Base-by-base conservation (phyloP, 768 basidiomycete genomes). In the Leccinum subgranulosum region DNA sequence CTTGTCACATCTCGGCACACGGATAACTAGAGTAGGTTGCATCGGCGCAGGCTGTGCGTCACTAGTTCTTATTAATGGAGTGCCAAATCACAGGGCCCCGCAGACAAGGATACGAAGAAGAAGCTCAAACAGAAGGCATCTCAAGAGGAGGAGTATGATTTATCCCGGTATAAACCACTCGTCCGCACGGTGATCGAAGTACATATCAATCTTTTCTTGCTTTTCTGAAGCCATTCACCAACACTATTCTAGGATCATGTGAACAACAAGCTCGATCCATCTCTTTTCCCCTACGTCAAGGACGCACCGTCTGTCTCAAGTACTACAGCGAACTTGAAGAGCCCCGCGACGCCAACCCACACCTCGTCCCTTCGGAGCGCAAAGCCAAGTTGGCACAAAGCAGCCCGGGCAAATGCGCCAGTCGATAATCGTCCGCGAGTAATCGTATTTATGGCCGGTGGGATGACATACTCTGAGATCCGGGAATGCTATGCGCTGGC, bases 391-490 rank as follows among this genome's bases (percentile, higher is more conserved):
- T 95, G 93, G 94, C 92, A 94, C 69, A 84, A 87, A 64, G 87
- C 88, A 1, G 84, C 84, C 5, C 82, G 80, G 63, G 71, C 83
- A 4, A 80, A 77, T 25, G 68, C 76, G 21, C 66, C 75, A 31
- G 81, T 71, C 74, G 77, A 87, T 34, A 79, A 81, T 51, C 81
- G 84, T 57, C 88, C 92, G 72, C 82, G 96, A 28, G 66, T 97
- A 14, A 79, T 99, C 34, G 83, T 98, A 17, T 98, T 98, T 72
- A 79, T 98, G 23, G 90, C 92, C 14, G 97, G 97, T 34, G 97
- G 97, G 2, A 87, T 95, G 82, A 95, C 97, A 2, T 94, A 94
- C 70, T 96, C 94, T 0, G 97, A 99, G 74, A 88, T 95, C 73
- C 81, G 96, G 58, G 85, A 94, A 66, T 87, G 84, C 48, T 98